Conservation (phyloP, 805 yeast species). For the Sugiyamaella lignohabitans region DNA sequence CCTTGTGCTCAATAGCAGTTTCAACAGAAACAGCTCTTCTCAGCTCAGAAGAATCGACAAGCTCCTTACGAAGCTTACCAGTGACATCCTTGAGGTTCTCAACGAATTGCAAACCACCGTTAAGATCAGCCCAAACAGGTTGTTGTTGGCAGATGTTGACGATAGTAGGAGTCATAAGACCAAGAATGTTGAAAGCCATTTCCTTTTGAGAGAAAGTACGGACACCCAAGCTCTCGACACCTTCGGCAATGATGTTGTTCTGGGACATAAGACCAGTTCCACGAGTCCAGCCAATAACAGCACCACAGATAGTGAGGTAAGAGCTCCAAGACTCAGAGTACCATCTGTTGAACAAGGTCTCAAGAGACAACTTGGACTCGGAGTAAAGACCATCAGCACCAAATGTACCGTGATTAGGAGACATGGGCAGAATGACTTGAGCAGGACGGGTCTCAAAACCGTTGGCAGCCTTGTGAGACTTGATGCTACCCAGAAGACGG, state of each 20-base stretch:
- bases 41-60: conserved; percentile 77
- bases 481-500: conserved; percentile 86
- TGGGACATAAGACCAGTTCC: conserved; percentile 99
- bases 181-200: conserved; percentile 97
- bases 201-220: conserved; percentile 98
- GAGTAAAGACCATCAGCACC: conserved; percentile 98
- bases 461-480: conserved; percentile 68
- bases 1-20: conserved; percentile 74
- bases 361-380: conserved; percentile 91
- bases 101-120: conserved; percentile 95
- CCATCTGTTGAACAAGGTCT: conserved; percentile 98
- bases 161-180: conserved; percentile 83
- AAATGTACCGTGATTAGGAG: conserved; percentile 98
- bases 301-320: conserved; percentile 95
- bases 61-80: conserved; percentile 62
- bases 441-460: conserved; percentile 95
- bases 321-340: conserved; percentile 94
- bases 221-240: conserved; percentile 90
- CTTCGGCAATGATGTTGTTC: conserved; percentile 96
- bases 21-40: conserved; percentile 95
- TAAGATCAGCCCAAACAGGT: conserved; percentile 96
- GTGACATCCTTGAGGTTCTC: conserved; percentile 88
- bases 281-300: conserved; percentile 99
- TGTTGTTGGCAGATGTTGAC: conserved; percentile 82
- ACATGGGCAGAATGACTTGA: conserved; percentile 90